Base-by-base conservation (phyloP, 129 eudicot genomes). In the Lactuca saligna region DNA sequence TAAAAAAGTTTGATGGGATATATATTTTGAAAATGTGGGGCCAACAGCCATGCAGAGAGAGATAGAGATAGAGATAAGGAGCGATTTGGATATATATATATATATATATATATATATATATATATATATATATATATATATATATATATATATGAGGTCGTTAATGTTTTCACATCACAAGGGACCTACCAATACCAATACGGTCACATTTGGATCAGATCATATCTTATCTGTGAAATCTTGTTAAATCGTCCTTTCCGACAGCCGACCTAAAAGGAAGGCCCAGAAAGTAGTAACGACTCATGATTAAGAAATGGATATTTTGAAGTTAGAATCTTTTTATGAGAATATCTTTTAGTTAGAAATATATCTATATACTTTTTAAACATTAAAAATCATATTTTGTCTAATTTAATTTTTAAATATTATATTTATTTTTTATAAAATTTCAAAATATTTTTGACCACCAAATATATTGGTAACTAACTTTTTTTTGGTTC, bases 1-100 rank as follows among this genome's bases (percentile, higher is more conserved):
- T 61, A 75, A 33, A 25, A 20, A 25, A 25, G 68, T 74, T 37
- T 75, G 13, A 29, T 75, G 74, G 62, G 76, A 72, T 61, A 49
- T 60, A 72, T 61, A 49, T 60, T 61, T 35, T 61, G 37, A 20
- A 13, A 32, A n/a, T 34, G 55, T 20, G 17, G 46, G 49, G 49
- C 49, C 2, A 42, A 8, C 3, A 4, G 56, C 56, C 16, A 50
- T 15, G 56, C 5, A 25, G 29, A 25, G 29, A 25, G 29, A 25
- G 29, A 20, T 20, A 0, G 25, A 1, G 25, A 20, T n/a, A 50
- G 3, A 0, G 57, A 53, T 53, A 53, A 53, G 57, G 29, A 53
- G 17, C 20, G 17, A 17, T 53, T 53, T 53, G 57, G 29, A 53
- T 8, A n/a, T n/a, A n/a, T n/a, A n/a, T n/a, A n/a, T n/a, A n/a